Conservation (phyloP, 345 rosid species). For the Trapa incisa region DNA sequence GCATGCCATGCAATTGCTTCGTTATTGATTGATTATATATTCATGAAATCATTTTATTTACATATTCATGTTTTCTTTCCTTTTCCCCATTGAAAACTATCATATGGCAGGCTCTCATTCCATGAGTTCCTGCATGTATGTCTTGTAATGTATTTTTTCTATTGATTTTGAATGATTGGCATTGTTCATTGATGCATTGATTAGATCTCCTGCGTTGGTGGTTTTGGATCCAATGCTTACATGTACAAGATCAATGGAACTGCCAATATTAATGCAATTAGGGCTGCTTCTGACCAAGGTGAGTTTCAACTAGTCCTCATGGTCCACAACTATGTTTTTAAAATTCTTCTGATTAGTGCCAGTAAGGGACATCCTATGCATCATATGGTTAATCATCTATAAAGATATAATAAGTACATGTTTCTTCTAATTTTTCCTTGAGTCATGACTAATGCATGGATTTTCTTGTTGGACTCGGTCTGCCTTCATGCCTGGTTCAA, state of each 20-base stretch:
- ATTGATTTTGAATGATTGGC: neutral
- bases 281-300: constrained; percentile 91
- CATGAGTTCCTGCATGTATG: neutral
- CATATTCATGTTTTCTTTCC: neutral
- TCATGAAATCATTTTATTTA: neutral
- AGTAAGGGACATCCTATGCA: neutral
- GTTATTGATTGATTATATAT: neutral
- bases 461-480: no score
- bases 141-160: neutral
- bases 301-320: neutral
- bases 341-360: neutral
- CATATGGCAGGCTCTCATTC: no score
- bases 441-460: no score
- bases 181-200: constrained; percentile 5
- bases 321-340: neutral
- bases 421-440: neutral
- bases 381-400: neutral
- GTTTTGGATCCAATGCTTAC: constrained; percentile 84
- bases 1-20: neutral
- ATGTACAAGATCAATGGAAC: constrained; percentile 98
- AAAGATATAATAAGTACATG: neutral
- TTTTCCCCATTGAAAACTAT: no score
- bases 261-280: constrained; percentile 83
- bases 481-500: no score
- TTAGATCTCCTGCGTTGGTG: constrained; percentile 91